Conservation (phyloP, 2,329 filamentous ascomycete genomes). For the Apiospora hydei region DNA sequence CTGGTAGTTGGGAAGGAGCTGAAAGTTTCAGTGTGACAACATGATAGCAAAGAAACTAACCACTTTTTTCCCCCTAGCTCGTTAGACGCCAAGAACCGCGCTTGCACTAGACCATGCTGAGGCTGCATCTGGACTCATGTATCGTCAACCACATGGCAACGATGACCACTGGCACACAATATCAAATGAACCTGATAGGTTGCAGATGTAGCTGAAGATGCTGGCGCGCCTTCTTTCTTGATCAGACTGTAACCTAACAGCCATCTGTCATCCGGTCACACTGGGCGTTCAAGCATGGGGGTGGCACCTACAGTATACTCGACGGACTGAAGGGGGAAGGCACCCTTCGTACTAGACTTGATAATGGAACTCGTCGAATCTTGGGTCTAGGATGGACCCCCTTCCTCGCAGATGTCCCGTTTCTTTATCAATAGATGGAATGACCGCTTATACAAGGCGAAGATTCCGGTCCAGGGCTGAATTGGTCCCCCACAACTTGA, state of each 20-base stretch:
- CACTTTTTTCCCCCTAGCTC: neutral
- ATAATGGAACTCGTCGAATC: neutral
- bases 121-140: neutral
- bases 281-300: neutral
- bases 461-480: neutral
- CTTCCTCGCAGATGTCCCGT: neutral
- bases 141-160: constrained; percentile 6
- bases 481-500: no score
- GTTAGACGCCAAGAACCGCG: neutral
- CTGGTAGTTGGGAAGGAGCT: neutral
- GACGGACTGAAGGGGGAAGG: neutral
- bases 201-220: neutral
- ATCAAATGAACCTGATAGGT: neutral
- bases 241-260: neutral
- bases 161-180: neutral
- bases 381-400: neutral
- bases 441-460: neutral
- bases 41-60: neutral
- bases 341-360: neutral
- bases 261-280: neutral
- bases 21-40: neutral
- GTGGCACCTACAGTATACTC: neutral
- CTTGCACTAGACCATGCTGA: neutral
- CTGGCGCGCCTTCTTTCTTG: neutral
- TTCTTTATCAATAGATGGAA: neutral